Evolutionary conservation across 1,284 basidiomycete genomes (phyloP).

Genomic region (Leccinum angustisporum): DNA sequence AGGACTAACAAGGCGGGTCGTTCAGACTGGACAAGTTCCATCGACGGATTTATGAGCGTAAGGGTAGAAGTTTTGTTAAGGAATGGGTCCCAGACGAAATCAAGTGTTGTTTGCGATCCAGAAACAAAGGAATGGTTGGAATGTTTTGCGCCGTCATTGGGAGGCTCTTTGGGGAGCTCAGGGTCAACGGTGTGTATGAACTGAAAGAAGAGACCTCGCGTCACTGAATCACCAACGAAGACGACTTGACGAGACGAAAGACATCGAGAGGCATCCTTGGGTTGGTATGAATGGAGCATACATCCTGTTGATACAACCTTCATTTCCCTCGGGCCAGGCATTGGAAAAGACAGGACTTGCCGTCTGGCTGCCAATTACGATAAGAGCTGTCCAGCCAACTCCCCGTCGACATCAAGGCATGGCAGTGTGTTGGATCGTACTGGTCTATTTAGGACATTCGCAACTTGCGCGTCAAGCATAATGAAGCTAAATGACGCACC

Average conservation of each 20-base stretch:
- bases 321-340: conserved; percentile 6
- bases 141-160: conserved; percentile 66
- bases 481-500: conserved; percentile 40
- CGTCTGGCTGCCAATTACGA: conserved; percentile 84
- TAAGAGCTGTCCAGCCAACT: conserved; percentile 72
- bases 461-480: neutral
- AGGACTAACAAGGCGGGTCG: conserved; percentile 70
- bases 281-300: conserved; percentile 66
- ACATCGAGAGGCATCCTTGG: conserved; percentile 54
- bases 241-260: conserved; percentile 55
- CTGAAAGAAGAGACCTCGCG: conserved; percentile 78
- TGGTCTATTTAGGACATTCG: conserved; percentile 48
- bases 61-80: conserved; percentile 65
- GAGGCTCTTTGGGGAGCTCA: conserved; percentile 51
- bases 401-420: conserved; percentile 68
- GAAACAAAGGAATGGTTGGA: conserved; percentile 54
- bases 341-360: conserved; percentile 39
- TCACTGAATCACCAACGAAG: conserved; percentile 86
- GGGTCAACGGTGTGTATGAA: conserved; percentile 61
- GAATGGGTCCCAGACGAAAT: conserved; percentile 81
- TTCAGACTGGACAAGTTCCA: conserved; percentile 7
- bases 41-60: conserved; percentile 37
- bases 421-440: conserved; percentile 71
- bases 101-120: conserved; percentile 49
- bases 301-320: conserved; percentile 52